Conservation (phyloP, 306 rosid genomes). For the Luffa aegyptiaca region DNA sequence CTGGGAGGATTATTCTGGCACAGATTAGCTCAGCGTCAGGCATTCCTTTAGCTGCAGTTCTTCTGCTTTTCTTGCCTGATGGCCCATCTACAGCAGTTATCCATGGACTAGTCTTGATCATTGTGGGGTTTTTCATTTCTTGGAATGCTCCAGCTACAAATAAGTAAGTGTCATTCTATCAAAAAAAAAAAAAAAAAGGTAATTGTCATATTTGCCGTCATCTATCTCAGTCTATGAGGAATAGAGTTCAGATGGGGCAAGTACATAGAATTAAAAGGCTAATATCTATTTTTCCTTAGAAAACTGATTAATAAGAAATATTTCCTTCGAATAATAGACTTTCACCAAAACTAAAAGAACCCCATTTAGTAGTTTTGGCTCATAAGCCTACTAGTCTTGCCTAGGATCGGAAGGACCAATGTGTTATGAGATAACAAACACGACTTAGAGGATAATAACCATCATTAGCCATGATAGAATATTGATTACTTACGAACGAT, state of each 20-base stretch:
- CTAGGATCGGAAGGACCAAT: neutral
- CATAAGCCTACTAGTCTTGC: neutral
- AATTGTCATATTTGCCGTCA: slow-evolving; percentile 11
- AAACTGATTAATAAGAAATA: neutral
- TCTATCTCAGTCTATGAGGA: neutral
- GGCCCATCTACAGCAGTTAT: slow-evolving; percentile 37
- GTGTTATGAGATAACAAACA: neutral
- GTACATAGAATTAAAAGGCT: neutral
- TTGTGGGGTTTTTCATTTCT: slow-evolving; percentile 69
- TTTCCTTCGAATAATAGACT: neutral
- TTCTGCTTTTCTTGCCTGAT: slow-evolving; percentile 55
- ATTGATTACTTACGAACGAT: neutral
- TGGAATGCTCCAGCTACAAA: slow-evolving; percentile 95
- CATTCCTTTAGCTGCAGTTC: slow-evolving; percentile 70
- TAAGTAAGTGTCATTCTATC: slow-evolving; percentile 35
- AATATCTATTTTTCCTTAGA: neutral
- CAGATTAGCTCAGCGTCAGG: slow-evolving; percentile 91
- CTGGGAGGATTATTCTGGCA: slow-evolving; percentile 81
- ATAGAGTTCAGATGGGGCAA: neutral
- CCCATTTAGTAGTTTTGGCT: neutral
- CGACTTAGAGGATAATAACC: neutral
- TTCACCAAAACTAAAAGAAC: neutral
- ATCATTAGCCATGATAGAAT: neutral
- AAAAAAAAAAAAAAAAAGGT: slow-evolving; percentile 13
- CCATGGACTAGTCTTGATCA: slow-evolving; percentile 49